Evolutionary conservation across 2,329 filamentous ascomycete genomes (phyloP).

Genomic region (Xylaria hypoxylon): DNA sequence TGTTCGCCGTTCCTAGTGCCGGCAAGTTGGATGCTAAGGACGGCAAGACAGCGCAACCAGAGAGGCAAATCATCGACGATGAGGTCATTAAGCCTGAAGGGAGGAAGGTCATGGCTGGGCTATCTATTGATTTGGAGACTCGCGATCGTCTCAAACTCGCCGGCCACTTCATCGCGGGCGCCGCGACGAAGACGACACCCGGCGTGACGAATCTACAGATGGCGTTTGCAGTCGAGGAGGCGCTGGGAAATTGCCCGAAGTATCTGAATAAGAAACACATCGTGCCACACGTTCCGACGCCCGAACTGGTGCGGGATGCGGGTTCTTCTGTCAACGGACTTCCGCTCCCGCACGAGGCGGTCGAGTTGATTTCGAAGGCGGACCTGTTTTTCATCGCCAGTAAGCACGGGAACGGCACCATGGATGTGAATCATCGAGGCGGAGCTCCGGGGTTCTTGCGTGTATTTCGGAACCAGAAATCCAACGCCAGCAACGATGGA

Average conservation of each 20-base stretch:
- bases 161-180: conserved; percentile 75
- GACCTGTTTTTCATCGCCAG: conserved; percentile 86
- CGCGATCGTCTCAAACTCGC: conserved; percentile 79
- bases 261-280: conserved; percentile 83
- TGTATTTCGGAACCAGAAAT: conserved; percentile 66
- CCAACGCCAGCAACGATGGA: conserved; percentile 46
- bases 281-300: conserved; percentile 62
- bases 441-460: conserved; percentile 80
- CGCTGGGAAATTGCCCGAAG: conserved; percentile 86
- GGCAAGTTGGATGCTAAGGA: neutral
- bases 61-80: conserved; percentile 39
- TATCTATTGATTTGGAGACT: conserved; percentile 73
- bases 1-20: conserved; percentile 63
- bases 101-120: conserved; percentile 59
- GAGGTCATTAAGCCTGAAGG: conserved; percentile 51
- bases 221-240: conserved; percentile 76
- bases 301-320: conserved; percentile 53
- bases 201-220: conserved; percentile 60
- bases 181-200: conserved; percentile 54
- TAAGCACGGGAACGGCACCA: conserved; percentile 69
- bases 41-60: conserved; percentile 49
- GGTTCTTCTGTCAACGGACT: conserved; percentile 35
- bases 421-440: conserved; percentile 88
- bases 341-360: conserved; percentile 64
- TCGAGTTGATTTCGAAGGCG: conserved; percentile 69